Evolutionary conservation across 192 early-diverging fungal genomes (phyloP).

Genomic region (Allomyces javanicus): DNA sequence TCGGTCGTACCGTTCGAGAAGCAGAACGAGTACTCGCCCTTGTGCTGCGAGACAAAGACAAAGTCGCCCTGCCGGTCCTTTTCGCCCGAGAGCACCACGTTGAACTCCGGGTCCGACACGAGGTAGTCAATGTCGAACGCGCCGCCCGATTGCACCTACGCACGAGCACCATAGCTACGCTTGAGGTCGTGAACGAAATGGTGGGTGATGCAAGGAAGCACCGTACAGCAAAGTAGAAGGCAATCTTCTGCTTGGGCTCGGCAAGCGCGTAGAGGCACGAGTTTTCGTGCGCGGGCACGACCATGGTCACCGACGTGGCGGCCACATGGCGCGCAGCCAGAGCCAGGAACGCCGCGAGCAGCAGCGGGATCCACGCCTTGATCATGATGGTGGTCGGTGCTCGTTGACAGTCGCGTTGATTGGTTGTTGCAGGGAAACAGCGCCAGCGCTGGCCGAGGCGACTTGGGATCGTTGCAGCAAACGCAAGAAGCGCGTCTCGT

Average conservation of each 20-base stretch:
- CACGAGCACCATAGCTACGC: background rate
- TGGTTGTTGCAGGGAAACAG: no score
- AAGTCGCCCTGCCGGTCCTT: slow-evolving; percentile 88
- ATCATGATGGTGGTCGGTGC: no score
- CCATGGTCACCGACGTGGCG: slow-evolving; percentile 59
- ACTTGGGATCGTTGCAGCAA: no score
- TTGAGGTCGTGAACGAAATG: background rate
- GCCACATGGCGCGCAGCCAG: slow-evolving; percentile 6
- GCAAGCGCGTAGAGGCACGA: slow-evolving; percentile 80
- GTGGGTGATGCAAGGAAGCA: slow-evolving; percentile 1
- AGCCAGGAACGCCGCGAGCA: slow-evolving; percentile 11
- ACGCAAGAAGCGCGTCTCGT: no score
- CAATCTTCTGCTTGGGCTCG: slow-evolving; percentile 68
- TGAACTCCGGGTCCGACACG: slow-evolving; percentile 53
- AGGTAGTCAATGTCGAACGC: slow-evolving; percentile 92
- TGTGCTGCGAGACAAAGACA: slow-evolving; percentile 65
- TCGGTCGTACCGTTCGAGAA: slow-evolving; percentile 55
- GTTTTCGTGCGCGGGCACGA: slow-evolving; percentile 69
- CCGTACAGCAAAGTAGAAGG: slow-evolving; percentile 89
- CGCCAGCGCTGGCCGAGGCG: no score
- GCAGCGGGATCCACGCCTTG: slow-evolving; percentile 9
- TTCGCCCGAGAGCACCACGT: slow-evolving; percentile 48
- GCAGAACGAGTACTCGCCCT: slow-evolving; percentile 91
- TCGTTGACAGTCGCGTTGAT: no score
- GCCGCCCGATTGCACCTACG: slow-evolving; percentile 87